A percentile compares a stretch with the other conserved stretches of the same genome.
phyloP scores from a whole-genome alignment of 2,329 filamentous ascomycete genomes.

The Diaporthe aspalathi region DNA sequence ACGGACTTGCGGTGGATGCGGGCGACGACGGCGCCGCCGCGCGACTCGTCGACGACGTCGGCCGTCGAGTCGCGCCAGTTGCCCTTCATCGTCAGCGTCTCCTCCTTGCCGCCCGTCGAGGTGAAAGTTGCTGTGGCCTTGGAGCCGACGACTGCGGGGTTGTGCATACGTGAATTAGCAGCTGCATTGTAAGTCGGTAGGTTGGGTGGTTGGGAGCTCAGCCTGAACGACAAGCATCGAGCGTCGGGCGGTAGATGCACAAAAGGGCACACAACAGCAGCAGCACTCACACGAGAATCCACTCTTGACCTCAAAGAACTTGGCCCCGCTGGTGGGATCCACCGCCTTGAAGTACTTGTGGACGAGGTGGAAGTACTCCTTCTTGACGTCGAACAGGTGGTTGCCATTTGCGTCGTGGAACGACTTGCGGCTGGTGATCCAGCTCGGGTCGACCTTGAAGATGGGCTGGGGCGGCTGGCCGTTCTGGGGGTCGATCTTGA shows the following conservation, averaged over 20 bases:
- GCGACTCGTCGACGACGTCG: slow-evolving; percentile 64
- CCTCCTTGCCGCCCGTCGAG: slow-evolving; percentile 64
- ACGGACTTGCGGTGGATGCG: slow-evolving; percentile 69
- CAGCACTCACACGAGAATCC: slow-evolving; percentile 61
- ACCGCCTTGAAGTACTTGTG: slow-evolving; percentile 65
- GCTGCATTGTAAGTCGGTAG: no score
- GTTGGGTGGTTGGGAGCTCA: no score
- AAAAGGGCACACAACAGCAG: background rate
- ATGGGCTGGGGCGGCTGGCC: slow-evolving; percentile 57
- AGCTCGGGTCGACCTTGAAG: slow-evolving; percentile 59
- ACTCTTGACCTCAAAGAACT: slow-evolving; percentile 67
- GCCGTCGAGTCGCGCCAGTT: slow-evolving; percentile 69
- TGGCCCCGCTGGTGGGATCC: slow-evolving; percentile 54
- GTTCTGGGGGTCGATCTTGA: slow-evolving; percentile 60
- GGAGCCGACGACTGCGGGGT: slow-evolving; percentile 58
- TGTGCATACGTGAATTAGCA: background rate
- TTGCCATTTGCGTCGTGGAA: slow-evolving; percentile 64
- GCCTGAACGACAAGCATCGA: no score
- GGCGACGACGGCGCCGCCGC: slow-evolving; percentile 63
- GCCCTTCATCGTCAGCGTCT: slow-evolving; percentile 68
- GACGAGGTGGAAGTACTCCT: slow-evolving; percentile 59
- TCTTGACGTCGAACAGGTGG: slow-evolving; percentile 69
- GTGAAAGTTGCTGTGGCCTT: slow-evolving; percentile 62
- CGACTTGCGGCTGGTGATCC: slow-evolving; percentile 64
- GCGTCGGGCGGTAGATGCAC: no score